Evolutionary conservation across 331 rosid species (phyloP).

Genomic region (Saraca asoca): DNA sequence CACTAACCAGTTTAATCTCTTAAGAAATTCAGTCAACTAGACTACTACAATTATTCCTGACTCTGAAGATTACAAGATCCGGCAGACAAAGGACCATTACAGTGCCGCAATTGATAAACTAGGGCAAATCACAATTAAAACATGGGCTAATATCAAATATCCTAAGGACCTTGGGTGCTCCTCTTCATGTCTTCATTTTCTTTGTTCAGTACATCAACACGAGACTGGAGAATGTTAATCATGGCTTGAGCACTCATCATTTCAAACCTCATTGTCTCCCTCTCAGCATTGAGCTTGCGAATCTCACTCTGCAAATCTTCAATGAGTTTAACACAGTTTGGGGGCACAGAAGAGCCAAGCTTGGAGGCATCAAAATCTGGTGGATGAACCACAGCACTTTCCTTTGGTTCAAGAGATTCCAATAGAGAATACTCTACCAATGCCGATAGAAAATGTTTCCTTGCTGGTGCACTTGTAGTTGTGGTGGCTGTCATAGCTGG

Average conservation of each 20-base stretch:
- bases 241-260: slow-evolving; percentile 84
- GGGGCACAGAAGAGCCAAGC: slow-evolving; percentile 58
- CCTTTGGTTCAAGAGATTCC: slow-evolving; percentile 81
- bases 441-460: slow-evolving; percentile 61
- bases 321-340: slow-evolving; percentile 68
- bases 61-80: slow-evolving; percentile 36
- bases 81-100: slow-evolving; percentile 34
- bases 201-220: slow-evolving; percentile 60
- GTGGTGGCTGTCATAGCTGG: slow-evolving; percentile 38
- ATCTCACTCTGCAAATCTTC: slow-evolving; percentile 67
- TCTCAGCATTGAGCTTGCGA: slow-evolving; percentile 66
- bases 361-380: slow-evolving; percentile 47
- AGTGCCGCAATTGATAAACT: slow-evolving; percentile 36
- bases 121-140: slow-evolving; percentile 10
- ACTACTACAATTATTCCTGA: slow-evolving; percentile 38
- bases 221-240: slow-evolving; percentile 80
- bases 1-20: slow-evolving; percentile 27
- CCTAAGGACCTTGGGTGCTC: slow-evolving; percentile 29
- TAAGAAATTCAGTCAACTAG: slow-evolving; percentile 35
- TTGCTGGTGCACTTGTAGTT: slow-evolving; percentile 33
- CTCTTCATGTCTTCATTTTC: slow-evolving; percentile 73
- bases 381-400: slow-evolving; percentile 39
- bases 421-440: slow-evolving; percentile 38
- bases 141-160: slow-evolving; percentile 4
- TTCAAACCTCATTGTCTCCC: slow-evolving; percentile 80